Conservation (phyloP, 352 stramenopile species). For the Saprolegnia diclina region DNA sequence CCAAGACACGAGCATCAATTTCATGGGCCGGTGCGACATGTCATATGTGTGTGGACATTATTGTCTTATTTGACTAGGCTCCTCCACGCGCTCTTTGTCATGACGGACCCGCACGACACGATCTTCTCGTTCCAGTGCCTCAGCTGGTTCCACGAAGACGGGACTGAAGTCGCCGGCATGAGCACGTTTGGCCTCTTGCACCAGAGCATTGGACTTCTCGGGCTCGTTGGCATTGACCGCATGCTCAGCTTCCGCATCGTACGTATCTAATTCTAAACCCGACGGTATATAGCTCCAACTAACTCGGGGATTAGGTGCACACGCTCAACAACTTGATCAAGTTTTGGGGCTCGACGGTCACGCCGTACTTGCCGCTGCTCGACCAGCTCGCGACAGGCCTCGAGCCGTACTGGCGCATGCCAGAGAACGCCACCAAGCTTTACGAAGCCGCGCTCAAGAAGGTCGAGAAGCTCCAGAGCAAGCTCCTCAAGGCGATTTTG, state of each 20-base stretch:
- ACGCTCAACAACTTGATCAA: constrained; percentile 92
- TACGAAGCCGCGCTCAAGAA: constrained; percentile 90
- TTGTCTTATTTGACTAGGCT: constrained; percentile 29
- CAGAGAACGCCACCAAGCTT: constrained; percentile 73
- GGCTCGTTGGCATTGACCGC: constrained; percentile 87
- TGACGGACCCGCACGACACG: constrained; percentile 88
- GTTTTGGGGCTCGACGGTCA: constrained; percentile 86
- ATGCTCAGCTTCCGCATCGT: constrained; percentile 90
- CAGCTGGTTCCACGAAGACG: constrained; percentile 87
- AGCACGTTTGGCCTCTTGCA: constrained; percentile 85
- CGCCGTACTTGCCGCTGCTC: constrained; percentile 84
- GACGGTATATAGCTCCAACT: constrained; percentile 4
- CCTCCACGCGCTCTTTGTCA: constrained; percentile 88
- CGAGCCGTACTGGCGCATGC: constrained; percentile 85
- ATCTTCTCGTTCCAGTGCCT: constrained; percentile 90
- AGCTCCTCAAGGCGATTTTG: constrained; percentile 88
- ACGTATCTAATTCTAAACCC: constrained; percentile 24
- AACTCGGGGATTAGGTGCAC: constrained; percentile 42
- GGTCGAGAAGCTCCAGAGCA: constrained; percentile 92
- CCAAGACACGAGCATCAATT: constrained; percentile 84
- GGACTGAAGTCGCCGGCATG: constrained; percentile 84
- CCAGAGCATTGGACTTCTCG: constrained; percentile 86
- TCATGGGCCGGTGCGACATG: constrained; percentile 75
- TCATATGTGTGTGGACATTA: not conserved
- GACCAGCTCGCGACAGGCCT: constrained; percentile 82